A percentile compares a stretch with the other conserved stretches of the same genome.
Evolutionary conservation across 345 rosid genomes (phyloP).

Genomic region (Limnanthes douglasii): DNA sequence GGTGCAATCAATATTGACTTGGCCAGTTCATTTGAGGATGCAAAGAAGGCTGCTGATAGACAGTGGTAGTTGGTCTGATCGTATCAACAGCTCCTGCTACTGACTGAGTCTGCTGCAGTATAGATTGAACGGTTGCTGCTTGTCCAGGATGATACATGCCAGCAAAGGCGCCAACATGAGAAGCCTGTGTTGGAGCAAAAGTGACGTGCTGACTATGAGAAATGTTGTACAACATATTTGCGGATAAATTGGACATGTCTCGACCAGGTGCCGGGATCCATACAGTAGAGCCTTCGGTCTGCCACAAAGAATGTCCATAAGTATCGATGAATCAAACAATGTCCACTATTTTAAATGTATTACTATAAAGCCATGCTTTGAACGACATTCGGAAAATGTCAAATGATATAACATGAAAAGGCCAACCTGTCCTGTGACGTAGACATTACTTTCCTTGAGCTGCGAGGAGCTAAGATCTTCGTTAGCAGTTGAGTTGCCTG

Average conservation of each 20-base stretch:
- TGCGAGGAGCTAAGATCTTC: conserved; percentile 75
- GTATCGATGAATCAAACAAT: no score
- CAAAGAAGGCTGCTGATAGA: conserved; percentile 89
- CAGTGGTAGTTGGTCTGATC: conserved; percentile 50
- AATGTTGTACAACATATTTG: conserved; percentile 67
- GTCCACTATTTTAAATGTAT: no score
- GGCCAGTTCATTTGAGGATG: conserved; percentile 90
- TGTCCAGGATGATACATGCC: conserved; percentile 67
- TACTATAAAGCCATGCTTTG: conserved; percentile 1
- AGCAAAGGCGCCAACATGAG: conserved; percentile 48
- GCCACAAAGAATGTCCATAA: conserved; percentile 19
- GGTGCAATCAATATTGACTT: conserved; percentile 71
- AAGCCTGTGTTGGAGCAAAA: conserved; percentile 58
- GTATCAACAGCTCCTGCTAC: conserved; percentile 62
- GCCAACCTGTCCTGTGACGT: conserved; percentile 44
- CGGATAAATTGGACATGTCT: conserved; percentile 48
- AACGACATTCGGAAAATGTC: no score
- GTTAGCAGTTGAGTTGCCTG: conserved; percentile 54
- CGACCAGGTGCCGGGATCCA: conserved; percentile 81
- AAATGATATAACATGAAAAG: not conserved
- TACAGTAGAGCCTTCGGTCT: conserved; percentile 78
- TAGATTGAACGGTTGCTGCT: conserved; percentile 49
- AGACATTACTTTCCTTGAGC: conserved; percentile 67
- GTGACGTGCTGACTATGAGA: conserved; percentile 80
- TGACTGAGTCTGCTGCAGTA: conserved; percentile 64